These are phyloP conservation scores for Amaranthus cruentus DNA, from an alignment of 148 eudicot species.

Conservation along the genomic window DNA sequence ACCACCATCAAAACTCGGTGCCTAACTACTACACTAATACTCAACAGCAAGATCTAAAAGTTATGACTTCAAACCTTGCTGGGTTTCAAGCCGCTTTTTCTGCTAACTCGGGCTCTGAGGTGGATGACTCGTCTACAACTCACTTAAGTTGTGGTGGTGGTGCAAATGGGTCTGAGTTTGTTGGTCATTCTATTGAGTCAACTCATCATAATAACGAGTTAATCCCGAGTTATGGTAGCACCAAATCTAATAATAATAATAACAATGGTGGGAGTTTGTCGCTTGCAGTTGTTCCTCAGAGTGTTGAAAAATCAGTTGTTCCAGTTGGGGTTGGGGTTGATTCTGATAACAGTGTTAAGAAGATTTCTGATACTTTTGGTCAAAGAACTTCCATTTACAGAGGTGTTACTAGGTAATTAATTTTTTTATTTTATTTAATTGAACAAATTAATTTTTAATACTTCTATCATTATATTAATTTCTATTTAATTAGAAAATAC, in stretches of 20 bases:
- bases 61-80: background rate
- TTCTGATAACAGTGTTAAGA: conserved; percentile 50
- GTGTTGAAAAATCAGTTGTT: conserved; percentile 23
- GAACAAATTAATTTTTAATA: background rate
- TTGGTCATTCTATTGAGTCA: conserved; percentile 46
- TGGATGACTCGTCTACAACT: conserved; percentile 48
- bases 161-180: conserved; percentile 23
- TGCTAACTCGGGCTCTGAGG: conserved; percentile 85
- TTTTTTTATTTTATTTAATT: background rate
- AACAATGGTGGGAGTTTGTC: conserved; percentile 38
- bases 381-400: conserved; percentile 94
- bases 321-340: conserved; percentile 26
- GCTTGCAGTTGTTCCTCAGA: conserved; percentile 40
- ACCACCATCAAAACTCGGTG: conserved; percentile 25
- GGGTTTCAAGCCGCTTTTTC: conserved; percentile 56
- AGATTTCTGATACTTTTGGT: conserved; percentile 76
- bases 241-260: background rate
- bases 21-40: conserved; percentile 37
- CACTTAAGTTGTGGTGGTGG: conserved; percentile 13
- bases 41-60: conserved; percentile 35
- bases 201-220: conserved; percentile 40
- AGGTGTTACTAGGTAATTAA: conserved; percentile 79
- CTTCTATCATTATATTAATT: background rate
- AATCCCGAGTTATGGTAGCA: conserved; percentile 5
- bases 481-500: background rate